Base-by-base conservation (phyloP, 2,329 filamentous ascomycete species). In the Xylariaceae sp. region DNA sequence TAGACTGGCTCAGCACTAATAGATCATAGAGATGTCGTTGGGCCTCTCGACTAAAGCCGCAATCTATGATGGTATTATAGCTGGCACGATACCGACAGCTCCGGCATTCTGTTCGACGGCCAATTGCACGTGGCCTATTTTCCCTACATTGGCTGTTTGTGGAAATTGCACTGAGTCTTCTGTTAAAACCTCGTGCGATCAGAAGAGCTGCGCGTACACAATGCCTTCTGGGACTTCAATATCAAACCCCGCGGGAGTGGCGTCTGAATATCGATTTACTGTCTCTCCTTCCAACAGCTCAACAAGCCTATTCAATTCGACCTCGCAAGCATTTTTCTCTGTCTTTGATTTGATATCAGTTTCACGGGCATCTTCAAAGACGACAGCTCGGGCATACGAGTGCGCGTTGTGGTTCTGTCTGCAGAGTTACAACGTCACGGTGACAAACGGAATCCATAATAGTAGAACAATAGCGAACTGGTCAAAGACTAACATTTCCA, bases 381-480 rank as follows among this genome's bases (percentile, higher is more conserved):
- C 64, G 0, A 46, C 45, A 0, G 57, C 66, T 9, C 63, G 59
- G 10, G 73, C 66, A 3, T 61, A 64, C n/a, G 66, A 73, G 48
- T 76, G 73, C 42, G 66, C 67, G 0, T 44, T 76, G 1, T 76
- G 73, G 74, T 73, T 74, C 51, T 76, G 74, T 47, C 64, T 75
- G 19, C 66, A 71, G 50, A 68, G 65, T 10, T 71, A 68, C 53
- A 65, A 67, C 16, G 56, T 73, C 20, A 61, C 59, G 1, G 65
- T 72, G 3, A 61, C 42, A 16, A 66, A 73, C 19, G 71, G 73
- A 18, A 56, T 62, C 29, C 56, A 68, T 18, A 63, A 62, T 6
- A 68, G 70, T 42, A 64, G 45, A 0, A 42, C 67, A 0, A 50
- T 65, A 4, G 62, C 40, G 2, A 68, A 61, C 41, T 74, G 69